phyloP scores from a whole-genome alignment of 2,329 filamentous ascomycete genomes.

The Calonectria hawksworthii region DNA sequence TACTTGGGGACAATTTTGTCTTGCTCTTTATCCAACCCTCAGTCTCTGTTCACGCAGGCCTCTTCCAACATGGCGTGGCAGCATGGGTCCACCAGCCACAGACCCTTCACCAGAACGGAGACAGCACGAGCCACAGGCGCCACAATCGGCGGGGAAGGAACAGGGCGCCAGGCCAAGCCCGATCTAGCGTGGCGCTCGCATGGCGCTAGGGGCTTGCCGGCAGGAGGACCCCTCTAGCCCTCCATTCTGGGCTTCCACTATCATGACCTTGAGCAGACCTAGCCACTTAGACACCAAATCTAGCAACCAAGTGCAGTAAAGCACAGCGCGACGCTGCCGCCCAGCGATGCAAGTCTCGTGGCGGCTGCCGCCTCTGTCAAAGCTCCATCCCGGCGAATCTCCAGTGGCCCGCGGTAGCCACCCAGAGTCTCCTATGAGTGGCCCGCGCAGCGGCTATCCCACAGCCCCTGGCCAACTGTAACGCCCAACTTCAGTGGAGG shows the following conservation, averaged over 20 bases:
- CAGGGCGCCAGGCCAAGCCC: slow-evolving; percentile 23
- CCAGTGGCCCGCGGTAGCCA: slow-evolving; percentile 27
- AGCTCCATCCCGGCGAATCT: slow-evolving; percentile 22
- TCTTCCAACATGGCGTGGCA: not conserved
- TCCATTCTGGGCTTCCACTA: not conserved
- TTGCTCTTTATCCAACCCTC: not conserved
- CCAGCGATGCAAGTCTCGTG: not conserved
- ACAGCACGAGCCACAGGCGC: slow-evolving; percentile 28
- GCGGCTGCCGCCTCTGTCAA: not conserved
- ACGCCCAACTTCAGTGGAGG: slow-evolving; percentile 11
- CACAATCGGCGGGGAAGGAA: slow-evolving; percentile 29
- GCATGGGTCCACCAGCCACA: slow-evolving; percentile 16
- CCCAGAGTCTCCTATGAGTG: slow-evolving; percentile 13
- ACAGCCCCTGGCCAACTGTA: slow-evolving; percentile 25
- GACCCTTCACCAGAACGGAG: not conserved
- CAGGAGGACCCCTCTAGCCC: slow-evolving; percentile 30
- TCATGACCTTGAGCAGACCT: slow-evolving; percentile 18
- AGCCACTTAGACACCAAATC: not conserved
- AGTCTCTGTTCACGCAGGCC: not conserved
- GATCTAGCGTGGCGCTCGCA: slow-evolving; percentile 39
- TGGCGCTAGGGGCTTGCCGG: slow-evolving; percentile 39
- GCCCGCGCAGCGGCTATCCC: slow-evolving; percentile 8
- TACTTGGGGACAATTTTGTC: not conserved
- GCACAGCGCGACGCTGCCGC: not conserved
- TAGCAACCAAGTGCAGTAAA: not conserved